Conservation (phyloP, 768 basidiomycete species). For the Macrocybe gigantea region DNA sequence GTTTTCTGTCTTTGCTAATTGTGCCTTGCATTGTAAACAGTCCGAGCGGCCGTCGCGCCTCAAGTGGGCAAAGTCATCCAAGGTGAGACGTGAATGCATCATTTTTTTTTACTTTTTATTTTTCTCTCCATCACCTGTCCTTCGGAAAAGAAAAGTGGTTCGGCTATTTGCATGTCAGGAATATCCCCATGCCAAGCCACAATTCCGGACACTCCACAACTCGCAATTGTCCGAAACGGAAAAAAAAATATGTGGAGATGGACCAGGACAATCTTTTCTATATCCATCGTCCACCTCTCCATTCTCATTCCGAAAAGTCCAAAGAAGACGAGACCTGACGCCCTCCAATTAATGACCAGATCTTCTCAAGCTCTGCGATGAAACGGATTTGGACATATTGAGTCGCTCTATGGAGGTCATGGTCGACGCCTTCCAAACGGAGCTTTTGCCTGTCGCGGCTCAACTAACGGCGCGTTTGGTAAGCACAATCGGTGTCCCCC, state of each 20-base stretch:
- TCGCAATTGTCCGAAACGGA: no score
- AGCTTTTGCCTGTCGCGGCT: constrained; percentile 80
- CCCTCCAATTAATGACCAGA: constrained; percentile 32
- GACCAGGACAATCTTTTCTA: no score
- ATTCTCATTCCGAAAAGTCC: neutral
- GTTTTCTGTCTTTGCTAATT: no score
- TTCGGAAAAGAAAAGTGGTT: no score
- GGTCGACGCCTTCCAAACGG: constrained; percentile 80
- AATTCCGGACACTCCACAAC: no score
- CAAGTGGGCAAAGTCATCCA: constrained; percentile 86
- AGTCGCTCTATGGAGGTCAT: constrained; percentile 81
- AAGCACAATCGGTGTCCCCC: constrained; percentile 18
- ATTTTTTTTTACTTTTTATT: neutral
- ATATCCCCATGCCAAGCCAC: no score
- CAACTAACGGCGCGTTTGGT: constrained; percentile 76
- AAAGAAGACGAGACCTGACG: neutral
- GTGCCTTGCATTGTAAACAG: constrained; percentile 23
- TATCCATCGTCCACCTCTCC: neutral
- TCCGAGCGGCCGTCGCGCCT: constrained; percentile 63
- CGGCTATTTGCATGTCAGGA: no score
- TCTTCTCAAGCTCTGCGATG: constrained; percentile 84
- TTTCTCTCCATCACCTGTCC: no score
- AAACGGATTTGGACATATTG: constrained; percentile 83
- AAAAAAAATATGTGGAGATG: no score
- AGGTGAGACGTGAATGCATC: constrained; percentile 34